Base-by-base conservation (phyloP, 331 rosid genomes). In the Ulmus americana region DNA sequence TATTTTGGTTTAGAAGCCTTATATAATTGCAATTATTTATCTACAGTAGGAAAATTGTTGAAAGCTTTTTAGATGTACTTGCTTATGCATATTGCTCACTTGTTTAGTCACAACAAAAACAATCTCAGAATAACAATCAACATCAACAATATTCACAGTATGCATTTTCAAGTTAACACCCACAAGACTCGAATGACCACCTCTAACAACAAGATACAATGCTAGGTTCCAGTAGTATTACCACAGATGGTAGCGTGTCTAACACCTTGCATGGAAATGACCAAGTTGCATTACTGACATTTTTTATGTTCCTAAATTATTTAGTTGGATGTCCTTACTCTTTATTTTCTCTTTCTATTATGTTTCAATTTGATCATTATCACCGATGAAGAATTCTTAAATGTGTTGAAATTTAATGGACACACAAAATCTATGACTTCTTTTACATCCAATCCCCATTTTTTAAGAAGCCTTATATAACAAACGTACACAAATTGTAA, bases 251-350 rank as follows among this genome's bases (percentile, higher is more conserved):
- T 55, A 61, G 68, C 76, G 65, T 71, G 55, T 68, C 86, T 59
- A 78, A 59, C 56, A 69, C 72, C 50, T 76, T 84, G 65, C 85
- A 75, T 70, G 84, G 80, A 79, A 72, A 76, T 70, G 83, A 78
- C 42, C 94, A 86, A 94, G 94, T 88, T 71, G 72, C 55, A 61
- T 65, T 62, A 49, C 62, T 65, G 9, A 58, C n/a, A n/a, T 52
- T 66, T 5, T 42, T 56, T 7, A 35, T 13, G n/a, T 44, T 61
- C 69, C 28, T 58, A 53, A 16, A 43, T 56, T 45, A 12, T 43
- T 3, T 45, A 7, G 8, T 4, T 15, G n/a, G 14, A 10, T 39
- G 8, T 43, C 5, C 8, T 15, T 22, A 50, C 2, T 22, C 40
- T 48, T 41, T n/a, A n/a, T n/a, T n/a, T n/a, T n/a, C n/a, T n/a